These are phyloP conservation scores for Moesziomyces sp. DNA, from an alignment of 1,284 basidiomycete genomes.

Conservation along the genomic window DNA sequence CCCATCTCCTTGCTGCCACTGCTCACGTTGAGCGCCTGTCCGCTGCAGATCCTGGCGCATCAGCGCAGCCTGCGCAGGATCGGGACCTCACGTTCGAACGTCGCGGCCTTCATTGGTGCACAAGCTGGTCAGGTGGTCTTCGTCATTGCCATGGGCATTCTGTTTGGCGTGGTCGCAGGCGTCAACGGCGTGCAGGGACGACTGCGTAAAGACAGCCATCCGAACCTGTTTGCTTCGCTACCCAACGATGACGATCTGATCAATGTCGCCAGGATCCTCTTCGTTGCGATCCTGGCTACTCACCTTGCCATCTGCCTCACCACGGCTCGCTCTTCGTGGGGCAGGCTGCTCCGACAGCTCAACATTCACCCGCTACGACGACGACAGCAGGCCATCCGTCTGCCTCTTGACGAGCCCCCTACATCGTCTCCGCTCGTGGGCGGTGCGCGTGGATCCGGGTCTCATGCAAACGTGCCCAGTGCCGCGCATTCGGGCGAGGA, in stretches of 20 bases:
- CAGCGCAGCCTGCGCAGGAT: slow-evolving; percentile 59
- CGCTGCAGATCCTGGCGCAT: slow-evolving; percentile 64
- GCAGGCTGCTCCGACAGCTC: slow-evolving; percentile 53
- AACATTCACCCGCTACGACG: slow-evolving; percentile 53
- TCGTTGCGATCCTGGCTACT: slow-evolving; percentile 54
- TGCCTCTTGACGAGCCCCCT: slow-evolving; percentile 13
- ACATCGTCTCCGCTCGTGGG: slow-evolving; percentile 2
- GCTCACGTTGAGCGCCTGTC: slow-evolving; percentile 60
- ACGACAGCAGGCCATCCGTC: slow-evolving; percentile 21
- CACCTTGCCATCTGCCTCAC: slow-evolving; percentile 62
- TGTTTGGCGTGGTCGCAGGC: slow-evolving; percentile 58
- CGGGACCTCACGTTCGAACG: slow-evolving; percentile 59
- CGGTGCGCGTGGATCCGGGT: background rate
- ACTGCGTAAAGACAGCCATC: slow-evolving; percentile 44
- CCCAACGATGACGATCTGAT: slow-evolving; percentile 56
- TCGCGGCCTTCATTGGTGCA: slow-evolving; percentile 58
- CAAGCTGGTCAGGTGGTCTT: slow-evolving; percentile 58
- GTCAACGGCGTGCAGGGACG: slow-evolving; percentile 50
- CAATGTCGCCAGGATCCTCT: slow-evolving; percentile 55
- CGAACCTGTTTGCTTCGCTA: slow-evolving; percentile 61
- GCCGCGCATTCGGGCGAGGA: slow-evolving; percentile 3
- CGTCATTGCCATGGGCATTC: slow-evolving; percentile 46
- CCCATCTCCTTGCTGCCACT: slow-evolving; percentile 64
- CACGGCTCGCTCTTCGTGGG: slow-evolving; percentile 62
- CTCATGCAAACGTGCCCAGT: background rate